A percentile compares a stretch with the other conserved stretches of the same genome.
Conservation (phyloP, 1,284 basidiomycete genomes). For the Kwoniella shivajii region DNA sequence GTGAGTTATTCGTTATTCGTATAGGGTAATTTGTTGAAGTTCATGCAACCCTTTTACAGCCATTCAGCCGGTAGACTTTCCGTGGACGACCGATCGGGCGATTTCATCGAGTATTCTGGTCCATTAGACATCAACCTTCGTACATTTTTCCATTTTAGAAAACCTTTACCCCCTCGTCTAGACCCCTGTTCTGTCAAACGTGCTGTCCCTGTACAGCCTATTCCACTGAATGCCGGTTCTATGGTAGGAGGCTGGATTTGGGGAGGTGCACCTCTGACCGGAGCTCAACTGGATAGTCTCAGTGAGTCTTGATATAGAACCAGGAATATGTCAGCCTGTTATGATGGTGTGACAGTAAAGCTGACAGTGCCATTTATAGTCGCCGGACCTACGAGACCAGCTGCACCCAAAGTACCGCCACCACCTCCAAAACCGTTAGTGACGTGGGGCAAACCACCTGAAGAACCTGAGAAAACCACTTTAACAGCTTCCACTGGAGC, state of each 20-base stretch:
- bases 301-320: slow-evolving; percentile 23
- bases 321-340: no score
- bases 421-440: slow-evolving; percentile 46
- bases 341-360: no score
- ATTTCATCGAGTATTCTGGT: slow-evolving; percentile 51
- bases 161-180: slow-evolving; percentile 50
- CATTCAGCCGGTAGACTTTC: slow-evolving; percentile 43
- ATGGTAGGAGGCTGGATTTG: slow-evolving; percentile 52
- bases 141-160: slow-evolving; percentile 55
- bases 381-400: slow-evolving; percentile 49
- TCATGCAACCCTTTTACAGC: slow-evolving; percentile 23
- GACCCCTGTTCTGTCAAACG: slow-evolving; percentile 43
- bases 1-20: slow-evolving; percentile 17
- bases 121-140: slow-evolving; percentile 51
- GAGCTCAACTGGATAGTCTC: slow-evolving; percentile 48
- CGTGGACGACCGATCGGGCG: slow-evolving; percentile 53
- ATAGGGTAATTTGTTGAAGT: not conserved
- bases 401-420: slow-evolving; percentile 34
- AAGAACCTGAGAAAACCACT: slow-evolving; percentile 23
- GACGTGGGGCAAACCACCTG: slow-evolving; percentile 48
- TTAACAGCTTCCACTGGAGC: slow-evolving; percentile 19
- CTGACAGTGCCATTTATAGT: slow-evolving; percentile 25
- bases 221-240: slow-evolving; percentile 37
- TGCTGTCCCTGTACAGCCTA: slow-evolving; percentile 45
- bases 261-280: slow-evolving; percentile 52